A percentile compares a stretch with the other conserved stretches of the same genome.
phyloP scores from a whole-genome alignment of 805 yeast genomes.

The Lipomyces kockii region DNA sequence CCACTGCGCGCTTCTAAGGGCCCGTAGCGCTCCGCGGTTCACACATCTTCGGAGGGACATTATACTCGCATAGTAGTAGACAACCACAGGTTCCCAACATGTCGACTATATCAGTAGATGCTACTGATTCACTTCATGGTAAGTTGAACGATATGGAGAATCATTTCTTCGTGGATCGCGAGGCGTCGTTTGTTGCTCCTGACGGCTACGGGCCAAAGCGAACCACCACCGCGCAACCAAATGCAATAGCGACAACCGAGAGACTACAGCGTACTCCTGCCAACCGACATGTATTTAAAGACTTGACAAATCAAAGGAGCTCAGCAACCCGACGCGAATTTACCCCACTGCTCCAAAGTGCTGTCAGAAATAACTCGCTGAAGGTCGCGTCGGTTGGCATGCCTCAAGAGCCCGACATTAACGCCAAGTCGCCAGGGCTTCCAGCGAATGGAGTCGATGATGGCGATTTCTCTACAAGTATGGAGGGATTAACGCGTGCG shows the following conservation, averaged over 20 bases:
- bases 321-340: conserved; percentile 23
- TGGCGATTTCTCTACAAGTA: conserved; percentile 20
- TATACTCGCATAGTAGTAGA: neutral
- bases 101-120: conserved; percentile 1
- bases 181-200: neutral
- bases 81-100: neutral
- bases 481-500: conserved; percentile 32
- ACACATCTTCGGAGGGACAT: neutral
- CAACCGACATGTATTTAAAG: conserved; percentile 12
- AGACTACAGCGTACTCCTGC: conserved; percentile 2
- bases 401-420: conserved; percentile 15
- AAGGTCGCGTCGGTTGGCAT: conserved; percentile 3
- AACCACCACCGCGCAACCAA: conserved; percentile 4
- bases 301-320: conserved; percentile 5
- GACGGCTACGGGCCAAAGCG: neutral
- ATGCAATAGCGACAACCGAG: neutral
- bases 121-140: conserved; percentile 9
- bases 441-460: conserved; percentile 16
- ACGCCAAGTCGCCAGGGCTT: conserved; percentile 26
- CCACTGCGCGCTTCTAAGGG: too few species aligned
- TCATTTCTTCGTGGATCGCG: conserved; percentile 10
- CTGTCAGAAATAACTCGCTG: conserved; percentile 10
- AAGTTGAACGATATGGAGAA: conserved; percentile 12
- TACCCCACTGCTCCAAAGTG: conserved; percentile 33
- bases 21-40: too few species aligned